Base-by-base conservation (phyloP, 108 stramenopile genomes). In the Discostella pseudostelligera region DNA sequence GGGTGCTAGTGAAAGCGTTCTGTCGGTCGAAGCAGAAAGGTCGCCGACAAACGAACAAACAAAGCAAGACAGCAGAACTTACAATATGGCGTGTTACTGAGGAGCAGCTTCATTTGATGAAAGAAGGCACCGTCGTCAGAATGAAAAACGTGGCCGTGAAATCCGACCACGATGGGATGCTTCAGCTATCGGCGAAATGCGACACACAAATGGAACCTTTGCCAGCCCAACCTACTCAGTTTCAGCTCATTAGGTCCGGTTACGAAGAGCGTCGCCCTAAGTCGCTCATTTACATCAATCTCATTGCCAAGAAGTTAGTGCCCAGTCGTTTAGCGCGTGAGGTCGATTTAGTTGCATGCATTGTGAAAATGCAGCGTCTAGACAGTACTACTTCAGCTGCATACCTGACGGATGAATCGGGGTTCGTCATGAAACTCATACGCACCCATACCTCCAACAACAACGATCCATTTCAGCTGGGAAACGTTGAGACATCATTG, bases 71-170 rank as follows among this genome's bases (percentile, higher is more conserved):
- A 57, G 71, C 65, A 42, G 68, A 80, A 32, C 66, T 93, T 1
- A 89, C 87, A 14, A 63, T 90, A n/a, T 90, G 90, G 88, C 59
- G 83, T 19, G 83, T 84, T 21, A 70, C 85, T 2, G 90, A 89
- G 25, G 85, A 88, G 17, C 87, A 89, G 61, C 62, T 85, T 51
- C 62, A 73, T 8, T 44, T 75, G 8, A 39, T 94, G 4, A 73
- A 74, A 46, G 88, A 92, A 46, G 87, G 89, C 2, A 26, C 62
- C 9, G 62, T 74, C 12, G 32, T 94, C 4, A 51, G 84, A 46
- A 61, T 86, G 44, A 76, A 76, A 42, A 81, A 88, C 47, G 56
- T 91, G 29, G 62, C 64, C 9, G 87, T 83, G 22, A 82, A 84
- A 71, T 44, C 61, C n/a, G 48, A 59, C 22, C 72, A 42, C 13